Evolutionary conservation across 2,329 filamentous ascomycete genomes (phyloP).

Genomic region (Ciborinia camelliae): DNA sequence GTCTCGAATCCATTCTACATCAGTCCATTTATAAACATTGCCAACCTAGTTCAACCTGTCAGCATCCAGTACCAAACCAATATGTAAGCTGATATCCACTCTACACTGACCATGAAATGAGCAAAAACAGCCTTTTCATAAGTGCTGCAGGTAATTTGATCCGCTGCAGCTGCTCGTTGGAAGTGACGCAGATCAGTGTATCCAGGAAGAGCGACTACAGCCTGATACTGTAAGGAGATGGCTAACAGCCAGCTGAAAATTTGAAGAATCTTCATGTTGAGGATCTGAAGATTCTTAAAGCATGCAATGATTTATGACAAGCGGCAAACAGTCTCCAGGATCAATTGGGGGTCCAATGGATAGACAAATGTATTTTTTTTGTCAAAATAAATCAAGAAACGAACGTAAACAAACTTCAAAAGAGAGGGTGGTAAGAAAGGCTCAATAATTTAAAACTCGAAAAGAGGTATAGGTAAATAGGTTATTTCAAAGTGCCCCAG

Average conservation of each 20-base stretch:
- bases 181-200: background rate
- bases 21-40: background rate
- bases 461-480: background rate
- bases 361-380: background rate
- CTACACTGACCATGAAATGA: slow-evolving; percentile 4
- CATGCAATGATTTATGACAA: background rate
- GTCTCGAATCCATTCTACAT: background rate
- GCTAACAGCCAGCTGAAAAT: background rate
- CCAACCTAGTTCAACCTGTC: background rate
- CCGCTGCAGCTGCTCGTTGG: background rate
- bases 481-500: background rate
- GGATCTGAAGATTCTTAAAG: background rate
- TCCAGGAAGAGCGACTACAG: background rate
- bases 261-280: background rate
- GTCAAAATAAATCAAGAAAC: background rate
- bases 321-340: background rate
- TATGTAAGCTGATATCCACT: background rate
- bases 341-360: background rate
- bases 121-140: slow-evolving; percentile 1
- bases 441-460: background rate
- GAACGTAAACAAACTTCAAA: too few relatives aligned
- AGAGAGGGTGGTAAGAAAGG: background rate
- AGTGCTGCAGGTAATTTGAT: background rate
- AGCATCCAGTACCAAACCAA: background rate
- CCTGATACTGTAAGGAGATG: background rate